A percentile compares a stretch with the other conserved stretches of the same genome.
Conservation (phyloP, 805 yeast species). For the Kodamaea nitidulidarum region DNA sequence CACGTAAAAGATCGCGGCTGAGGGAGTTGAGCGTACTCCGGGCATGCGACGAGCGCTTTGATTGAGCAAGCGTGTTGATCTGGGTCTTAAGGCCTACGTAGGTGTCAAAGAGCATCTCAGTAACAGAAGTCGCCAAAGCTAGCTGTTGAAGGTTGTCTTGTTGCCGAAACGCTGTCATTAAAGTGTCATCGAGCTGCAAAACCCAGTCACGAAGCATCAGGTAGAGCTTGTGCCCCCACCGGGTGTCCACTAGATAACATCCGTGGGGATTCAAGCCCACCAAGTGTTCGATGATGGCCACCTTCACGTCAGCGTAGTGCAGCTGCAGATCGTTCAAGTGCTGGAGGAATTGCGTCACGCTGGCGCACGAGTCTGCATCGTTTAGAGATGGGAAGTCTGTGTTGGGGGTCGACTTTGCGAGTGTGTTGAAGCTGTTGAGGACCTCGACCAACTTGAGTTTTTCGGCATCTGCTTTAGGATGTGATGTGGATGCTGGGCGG, state of each 20-base stretch:
- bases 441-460: conserved; percentile 33
- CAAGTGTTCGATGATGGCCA: conserved; percentile 21
- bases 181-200: conserved; percentile 24
- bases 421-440: conserved; percentile 21
- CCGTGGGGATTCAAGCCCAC: conserved; percentile 13
- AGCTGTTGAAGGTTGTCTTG: conserved; percentile 9
- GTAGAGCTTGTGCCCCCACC: conserved; percentile 37
- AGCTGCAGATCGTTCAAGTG: conserved; percentile 10
- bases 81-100: conserved; percentile 32
- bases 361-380: conserved; percentile 12
- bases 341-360: conserved; percentile 14
- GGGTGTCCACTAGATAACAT: conserved; percentile 33
- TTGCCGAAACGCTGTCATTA: background rate
- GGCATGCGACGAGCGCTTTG: conserved; percentile 17
- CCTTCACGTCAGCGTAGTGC: conserved; percentile 22
- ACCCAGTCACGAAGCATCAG: conserved; percentile 34
- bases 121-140: conserved; percentile 34
- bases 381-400: conserved; percentile 9
- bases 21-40: conserved; percentile 29
- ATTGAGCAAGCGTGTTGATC: conserved; percentile 17
- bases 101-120: conserved; percentile 45
- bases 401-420: conserved; percentile 5
- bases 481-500: background rate
- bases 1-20: conserved; percentile 33
- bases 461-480: conserved; percentile 21